Percentiles rank a stretch among this genome's conserved stretches.
Conservation (phyloP, 2,329 filamentous ascomycete species). For the Paramyrothecium roridum region DNA sequence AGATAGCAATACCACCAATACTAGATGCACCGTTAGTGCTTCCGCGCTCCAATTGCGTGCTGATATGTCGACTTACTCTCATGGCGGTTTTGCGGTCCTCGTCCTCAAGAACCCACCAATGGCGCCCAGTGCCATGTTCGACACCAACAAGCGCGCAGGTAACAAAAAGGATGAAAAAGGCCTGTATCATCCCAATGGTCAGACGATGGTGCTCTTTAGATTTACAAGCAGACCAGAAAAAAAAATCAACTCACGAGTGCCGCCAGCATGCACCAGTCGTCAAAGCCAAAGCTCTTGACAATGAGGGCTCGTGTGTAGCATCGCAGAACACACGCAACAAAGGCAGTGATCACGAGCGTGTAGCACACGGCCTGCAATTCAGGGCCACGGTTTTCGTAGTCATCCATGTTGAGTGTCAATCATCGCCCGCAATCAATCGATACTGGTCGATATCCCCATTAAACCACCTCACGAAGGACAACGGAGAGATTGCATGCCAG, state of each 20-base stretch:
- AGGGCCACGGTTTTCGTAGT: slow-evolving; percentile 25
- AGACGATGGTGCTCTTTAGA: no score
- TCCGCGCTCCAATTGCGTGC: no score
- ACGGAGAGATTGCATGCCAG: no score
- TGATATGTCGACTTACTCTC: slow-evolving; percentile 20
- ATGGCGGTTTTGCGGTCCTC: slow-evolving; percentile 25
- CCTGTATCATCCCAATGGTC: slow-evolving; percentile 12
- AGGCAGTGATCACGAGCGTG: slow-evolving; percentile 20
- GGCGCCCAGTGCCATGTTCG: slow-evolving; percentile 36
- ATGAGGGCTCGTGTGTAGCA: slow-evolving; percentile 28
- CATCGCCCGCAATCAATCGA: no score
- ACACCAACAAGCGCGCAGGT: slow-evolving; percentile 31
- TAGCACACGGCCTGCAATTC: slow-evolving; percentile 28
- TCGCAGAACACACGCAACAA: slow-evolving; percentile 24
- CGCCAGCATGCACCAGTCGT: slow-evolving; percentile 35
- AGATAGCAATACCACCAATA: slow-evolving; percentile 36
- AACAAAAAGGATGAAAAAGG: slow-evolving; percentile 32
- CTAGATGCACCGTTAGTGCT: slow-evolving; percentile 7
- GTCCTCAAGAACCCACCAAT: slow-evolving; percentile 24
- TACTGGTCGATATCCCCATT: no score
- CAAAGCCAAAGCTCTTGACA: slow-evolving; percentile 34
- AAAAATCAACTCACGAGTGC: slow-evolving; percentile 28
- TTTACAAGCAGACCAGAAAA: no score
- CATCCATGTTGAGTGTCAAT: no score
- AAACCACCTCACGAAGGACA: no score